Evolutionary conservation across 1,139 yeast genomes (phyloP).

Genomic region (Nakaseomyces glabratus): DNA sequence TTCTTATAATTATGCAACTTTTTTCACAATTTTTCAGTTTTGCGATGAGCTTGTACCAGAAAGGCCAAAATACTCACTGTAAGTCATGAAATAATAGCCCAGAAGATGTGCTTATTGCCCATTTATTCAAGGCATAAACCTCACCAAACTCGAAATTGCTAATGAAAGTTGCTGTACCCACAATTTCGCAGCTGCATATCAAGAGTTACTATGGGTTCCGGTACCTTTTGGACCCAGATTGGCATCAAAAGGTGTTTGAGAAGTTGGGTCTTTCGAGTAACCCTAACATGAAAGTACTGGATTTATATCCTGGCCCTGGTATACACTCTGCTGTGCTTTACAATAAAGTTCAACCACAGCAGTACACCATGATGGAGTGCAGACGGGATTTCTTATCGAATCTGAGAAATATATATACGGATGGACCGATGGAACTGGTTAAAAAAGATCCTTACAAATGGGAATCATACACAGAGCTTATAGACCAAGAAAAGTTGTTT

Average conservation of each 20-base stretch:
- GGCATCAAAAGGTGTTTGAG: constrained; percentile 19
- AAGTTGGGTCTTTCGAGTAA: constrained; percentile 32
- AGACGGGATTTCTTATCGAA: constrained; percentile 34
- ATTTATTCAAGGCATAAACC: no score
- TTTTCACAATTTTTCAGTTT: no score
- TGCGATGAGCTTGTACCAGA: no score
- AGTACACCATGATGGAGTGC: constrained; percentile 51
- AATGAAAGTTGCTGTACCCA: constrained; percentile 13
- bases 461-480: constrained; percentile 45
- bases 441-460: constrained; percentile 49
- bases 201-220: constrained; percentile 25
- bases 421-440: constrained; percentile 31
- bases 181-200: constrained; percentile 12
- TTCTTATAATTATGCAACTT: no score
- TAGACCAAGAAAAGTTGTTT: constrained; percentile 37
- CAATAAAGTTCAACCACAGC: constrained; percentile 47
- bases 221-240: constrained; percentile 30
- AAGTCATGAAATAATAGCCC: no score
- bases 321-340: constrained; percentile 43
- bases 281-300: constrained; percentile 48
- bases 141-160: no score
- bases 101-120: no score
- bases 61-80: no score
- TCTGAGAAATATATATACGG: constrained; percentile 23
- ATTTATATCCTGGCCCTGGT: constrained; percentile 54